Percentiles rank a stretch among this genome's conserved stretches.
These are phyloP conservation scores for Amaranthus palmeri DNA, from an alignment of 148 eudicot species.

Conservation along the genomic window DNA sequence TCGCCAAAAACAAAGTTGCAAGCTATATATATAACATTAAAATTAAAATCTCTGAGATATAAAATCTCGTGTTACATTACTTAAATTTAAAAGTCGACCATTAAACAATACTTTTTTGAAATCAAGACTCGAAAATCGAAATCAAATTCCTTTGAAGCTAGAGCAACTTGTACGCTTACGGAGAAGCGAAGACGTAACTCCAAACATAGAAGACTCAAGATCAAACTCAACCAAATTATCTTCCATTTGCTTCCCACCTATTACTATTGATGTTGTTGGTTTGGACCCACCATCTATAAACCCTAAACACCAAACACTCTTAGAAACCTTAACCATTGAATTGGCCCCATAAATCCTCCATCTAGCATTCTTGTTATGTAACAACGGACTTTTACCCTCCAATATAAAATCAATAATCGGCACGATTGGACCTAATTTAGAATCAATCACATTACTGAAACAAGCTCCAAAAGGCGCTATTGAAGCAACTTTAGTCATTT, in stretches of 20 bases:
- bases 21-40: no score
- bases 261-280: slow-evolving; percentile 36
- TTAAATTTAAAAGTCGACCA: no score
- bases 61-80: no score
- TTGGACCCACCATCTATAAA: slow-evolving; percentile 37
- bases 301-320: slow-evolving; percentile 37
- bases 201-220: slow-evolving; percentile 23
- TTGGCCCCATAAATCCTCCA: slow-evolving; percentile 53
- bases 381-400: slow-evolving; percentile 23
- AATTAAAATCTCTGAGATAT: no score
- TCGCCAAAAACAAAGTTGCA: no score
- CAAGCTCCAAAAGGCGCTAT: slow-evolving; percentile 50
- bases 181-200: slow-evolving; percentile 39
- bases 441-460: slow-evolving; percentile 19
- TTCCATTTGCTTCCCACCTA: slow-evolving; percentile 57
- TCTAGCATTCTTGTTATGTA: slow-evolving; percentile 31
- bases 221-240: slow-evolving; percentile 49
- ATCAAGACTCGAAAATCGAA: no score
- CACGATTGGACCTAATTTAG: slow-evolving; percentile 31
- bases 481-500: slow-evolving; percentile 31
- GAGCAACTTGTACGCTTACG: slow-evolving; percentile 37
- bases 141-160: slow-evolving; percentile 29
- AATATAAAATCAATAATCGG: slow-evolving; percentile 42
- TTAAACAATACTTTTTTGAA: no score
- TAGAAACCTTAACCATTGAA: slow-evolving; percentile 34